Base-by-base conservation (phyloP, 345 rosid species). In the Iberis pinnata region DNA sequence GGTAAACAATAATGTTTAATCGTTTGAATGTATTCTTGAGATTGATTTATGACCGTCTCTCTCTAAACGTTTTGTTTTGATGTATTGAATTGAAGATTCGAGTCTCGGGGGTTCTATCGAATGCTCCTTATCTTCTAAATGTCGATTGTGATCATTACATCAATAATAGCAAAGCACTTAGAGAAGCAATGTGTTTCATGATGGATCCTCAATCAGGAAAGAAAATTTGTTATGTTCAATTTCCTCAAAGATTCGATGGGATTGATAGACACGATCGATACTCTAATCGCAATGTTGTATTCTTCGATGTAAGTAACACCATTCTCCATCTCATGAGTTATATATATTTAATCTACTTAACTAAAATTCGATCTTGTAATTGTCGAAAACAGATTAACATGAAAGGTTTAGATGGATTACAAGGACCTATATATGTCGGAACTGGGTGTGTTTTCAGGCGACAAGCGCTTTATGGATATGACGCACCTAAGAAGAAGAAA, bases 381-480 rank as follows among this genome's bases (percentile, higher is more conserved):
- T 17, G 1, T 18, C n/a, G 8, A 29, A 42, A 73, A 63, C 82
- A 88, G 97, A 81, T 88, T 58, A 88, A 88, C 64, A 88, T 88
- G 97, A 88, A 88, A 76, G 96, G 97, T 31, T 65, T 88, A 48
- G 97, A 88, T 64, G 97, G 97, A 26, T 49, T 89, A 24, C 97
- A 89, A 73, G 97, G 97, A 14, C 97, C 97, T 7, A 86, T 86
- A 53, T 89, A 89, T 22, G 97, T 89, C 2, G 97, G 95, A 53
- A 89, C 97, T 1, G 97, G 97, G 7, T 89, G 95, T 39, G 95
- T 89, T 38, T 89, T 89, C 74, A 76, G 97, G 64, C 75, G 97
- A 76, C 87, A 74, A 36, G 93, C 97, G 39, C 80, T 86, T 35
- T 86, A 86, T 19, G 97, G 95, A 25, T 83, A 58, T 18, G 95